These are phyloP conservation scores for Cornus suecica DNA, from an alignment of 148 eudicot genomes.

Conservation along the genomic window DNA sequence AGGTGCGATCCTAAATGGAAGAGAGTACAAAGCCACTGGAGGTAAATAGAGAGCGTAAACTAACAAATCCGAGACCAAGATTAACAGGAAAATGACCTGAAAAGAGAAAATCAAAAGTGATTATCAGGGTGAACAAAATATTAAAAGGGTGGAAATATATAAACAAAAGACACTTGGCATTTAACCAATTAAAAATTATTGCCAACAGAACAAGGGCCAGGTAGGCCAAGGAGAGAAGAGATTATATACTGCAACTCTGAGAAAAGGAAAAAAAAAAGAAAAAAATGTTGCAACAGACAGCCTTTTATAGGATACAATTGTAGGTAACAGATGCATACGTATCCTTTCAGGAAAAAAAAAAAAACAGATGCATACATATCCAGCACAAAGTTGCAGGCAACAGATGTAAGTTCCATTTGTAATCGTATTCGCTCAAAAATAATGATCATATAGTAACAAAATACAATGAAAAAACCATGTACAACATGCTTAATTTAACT, in stretches of 20 bases:
- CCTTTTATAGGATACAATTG: neutral
- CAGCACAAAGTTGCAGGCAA: neutral
- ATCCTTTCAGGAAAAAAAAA: too few relatives aligned
- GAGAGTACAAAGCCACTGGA: conserved; percentile 52
- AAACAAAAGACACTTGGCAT: neutral
- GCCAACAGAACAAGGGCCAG: neutral
- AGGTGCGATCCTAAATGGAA: conserved; percentile 89
- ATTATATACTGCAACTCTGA: neutral
- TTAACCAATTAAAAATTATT: conserved; percentile 7
- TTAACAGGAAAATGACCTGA: conserved; percentile 63
- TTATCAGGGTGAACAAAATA: neutral
- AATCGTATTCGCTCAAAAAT: neutral
- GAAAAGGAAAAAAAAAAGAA: too few relatives aligned
- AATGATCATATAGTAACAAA: neutral
- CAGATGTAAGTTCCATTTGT: neutral
- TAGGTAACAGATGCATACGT: neutral
- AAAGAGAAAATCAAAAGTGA: conserved; percentile 9
- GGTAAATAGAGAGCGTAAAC: conserved; percentile 54
- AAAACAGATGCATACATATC: neutral
- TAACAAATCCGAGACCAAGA: conserved; percentile 60
- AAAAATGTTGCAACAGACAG: neutral
- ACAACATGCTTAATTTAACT: neutral
- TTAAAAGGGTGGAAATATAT: neutral
- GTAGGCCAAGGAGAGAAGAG: neutral
- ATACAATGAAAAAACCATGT: neutral